Base-by-base conservation (phyloP, 139 green algal species). In the Volvox reticuliferus region DNA sequence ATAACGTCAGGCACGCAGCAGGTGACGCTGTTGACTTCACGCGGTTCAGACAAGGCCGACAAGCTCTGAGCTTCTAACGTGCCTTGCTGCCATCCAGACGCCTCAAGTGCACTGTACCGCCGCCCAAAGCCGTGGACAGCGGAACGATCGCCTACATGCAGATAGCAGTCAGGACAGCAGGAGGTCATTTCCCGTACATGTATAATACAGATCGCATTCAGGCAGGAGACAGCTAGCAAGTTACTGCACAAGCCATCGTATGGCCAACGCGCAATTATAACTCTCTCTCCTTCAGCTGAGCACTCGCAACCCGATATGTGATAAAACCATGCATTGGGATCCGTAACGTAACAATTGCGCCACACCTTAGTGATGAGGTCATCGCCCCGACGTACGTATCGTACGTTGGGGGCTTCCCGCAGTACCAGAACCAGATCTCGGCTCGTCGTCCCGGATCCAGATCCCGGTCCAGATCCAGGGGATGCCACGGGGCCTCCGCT, bases 321-420 rank as follows among this genome's bases (percentile, higher is more conserved):
- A 5, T 55, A 55, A 55, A 55, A 55, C 44, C 44, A 55, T 55
- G 44, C 9, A 55, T 55, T 9, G 44, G 44, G 9, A 55, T 55
- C 5, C 5, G 44, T 55, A 55, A 55, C 5, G 44, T 55, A 55
- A 55, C 44, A 9, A 55, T 55, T 14, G 44, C 16, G 71, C 22
- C 69, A 12, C 67, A 71, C 85, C 85, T 82, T 89, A 22, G 87
- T 91, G 21, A 91, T 33, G 32, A 91, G 76, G 62, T 91, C 87
- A 63, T 91, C 76, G 0, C 76, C 87, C 14, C 87, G 87, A 21
- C 87, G 87, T n/a, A 86, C 76, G 62, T 91, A 91, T 26, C 76
- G 76, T 22, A 62, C 33, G 62, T 91, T 73, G 76, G 87, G 62
- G 33, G 62, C 76, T 77, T 91, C 87, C 68, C 14, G 32, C 76